Base-by-base conservation (phyloP, 495 filamentous ascomycete genomes). In the Daldinia grandis region DNA sequence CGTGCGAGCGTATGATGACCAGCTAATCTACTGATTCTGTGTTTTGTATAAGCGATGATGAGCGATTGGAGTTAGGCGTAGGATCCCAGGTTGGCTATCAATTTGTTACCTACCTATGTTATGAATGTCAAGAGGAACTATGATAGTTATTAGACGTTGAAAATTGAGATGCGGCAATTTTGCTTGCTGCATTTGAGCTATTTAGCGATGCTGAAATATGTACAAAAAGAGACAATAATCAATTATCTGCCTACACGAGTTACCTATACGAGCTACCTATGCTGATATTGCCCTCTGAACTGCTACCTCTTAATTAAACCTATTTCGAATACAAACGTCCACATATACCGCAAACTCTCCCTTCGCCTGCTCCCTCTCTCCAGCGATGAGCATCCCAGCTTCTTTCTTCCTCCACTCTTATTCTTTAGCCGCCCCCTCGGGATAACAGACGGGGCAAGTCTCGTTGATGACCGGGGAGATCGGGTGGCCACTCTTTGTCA, bases 1-100 rank as follows among this genome's bases (percentile, higher is more conserved):
- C 27, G 82, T 84, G 33, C 73, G 82, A 35, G 81, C 82, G 7
- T 84, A 84, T 54, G 82, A 84, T 50, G 81, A 84, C 71, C 76
- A 81, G 53, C 68, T 81, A 19, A 83, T 83, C 30, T 82, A 79
- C 56, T 83, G 70, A 73, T 31, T n/a, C 5, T 55, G 9, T 33
- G 5, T 14, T 9, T 33, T 35, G 7, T 35, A 17, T 47, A 33
- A 31, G 42, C 19, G 42, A 24, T 4, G 15, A 25, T 47, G 24
- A 31, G 42, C 42, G 42, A 24, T 10, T 47, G 17, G 42, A 24
- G 42, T 47, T 47, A 19, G 49, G 44, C 44, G 44, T 50, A 47
- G 40, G 17, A 21, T 35, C 12, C 3, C 33, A 14, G 33, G 33
- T 5, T 35, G 3, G 3, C 12, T 35, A 4, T 35, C 12, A 35